phyloP scores from a whole-genome alignment of 1,284 basidiomycete species.

The Coniferiporia sulphurascens region DNA sequence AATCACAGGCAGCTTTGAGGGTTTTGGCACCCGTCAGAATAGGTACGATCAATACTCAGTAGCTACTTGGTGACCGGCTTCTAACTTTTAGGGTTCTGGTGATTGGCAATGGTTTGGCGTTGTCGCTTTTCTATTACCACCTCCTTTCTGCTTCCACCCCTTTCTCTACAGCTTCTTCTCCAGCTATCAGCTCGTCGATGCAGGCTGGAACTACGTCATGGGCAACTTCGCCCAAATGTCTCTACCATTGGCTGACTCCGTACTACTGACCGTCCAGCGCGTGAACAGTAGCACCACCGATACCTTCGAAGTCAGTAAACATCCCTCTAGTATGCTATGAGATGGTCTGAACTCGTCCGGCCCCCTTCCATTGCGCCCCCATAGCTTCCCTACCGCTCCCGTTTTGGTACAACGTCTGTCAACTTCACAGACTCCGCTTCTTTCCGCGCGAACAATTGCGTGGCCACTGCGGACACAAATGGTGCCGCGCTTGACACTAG shows the following conservation, averaged over 20 bases:
- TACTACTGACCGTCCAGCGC: slow-evolving; percentile 44
- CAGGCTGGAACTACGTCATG: slow-evolving; percentile 53
- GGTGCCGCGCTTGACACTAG: slow-evolving; percentile 40
- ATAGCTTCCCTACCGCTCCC: slow-evolving; percentile 56
- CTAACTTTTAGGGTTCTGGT: slow-evolving; percentile 17
- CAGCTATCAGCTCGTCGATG: slow-evolving; percentile 32
- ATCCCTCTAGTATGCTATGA: neutral
- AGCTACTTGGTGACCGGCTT: neutral
- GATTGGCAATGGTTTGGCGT: neutral
- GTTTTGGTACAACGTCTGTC: slow-evolving; percentile 38
- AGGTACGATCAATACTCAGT: slow-evolving; percentile 22
- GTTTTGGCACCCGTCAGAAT: slow-evolving; percentile 48
- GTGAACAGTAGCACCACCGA: slow-evolving; percentile 38
- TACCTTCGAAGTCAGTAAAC: slow-evolving; percentile 37
- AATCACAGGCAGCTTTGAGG: slow-evolving; percentile 38
- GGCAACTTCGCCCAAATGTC: slow-evolving; percentile 59
- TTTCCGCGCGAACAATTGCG: slow-evolving; percentile 50
- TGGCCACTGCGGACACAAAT: slow-evolving; percentile 45
- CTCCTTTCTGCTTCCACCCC: neutral
- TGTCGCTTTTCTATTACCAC: neutral
- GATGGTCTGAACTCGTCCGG: too few relatives aligned
- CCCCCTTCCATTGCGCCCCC: neutral
- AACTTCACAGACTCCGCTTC: slow-evolving; percentile 47
- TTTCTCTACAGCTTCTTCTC: slow-evolving; percentile 33
- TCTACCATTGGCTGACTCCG: slow-evolving; percentile 48